Base-by-base conservation (phyloP, 768 basidiomycete genomes). In the Agaricus sinodeliciosus region DNA sequence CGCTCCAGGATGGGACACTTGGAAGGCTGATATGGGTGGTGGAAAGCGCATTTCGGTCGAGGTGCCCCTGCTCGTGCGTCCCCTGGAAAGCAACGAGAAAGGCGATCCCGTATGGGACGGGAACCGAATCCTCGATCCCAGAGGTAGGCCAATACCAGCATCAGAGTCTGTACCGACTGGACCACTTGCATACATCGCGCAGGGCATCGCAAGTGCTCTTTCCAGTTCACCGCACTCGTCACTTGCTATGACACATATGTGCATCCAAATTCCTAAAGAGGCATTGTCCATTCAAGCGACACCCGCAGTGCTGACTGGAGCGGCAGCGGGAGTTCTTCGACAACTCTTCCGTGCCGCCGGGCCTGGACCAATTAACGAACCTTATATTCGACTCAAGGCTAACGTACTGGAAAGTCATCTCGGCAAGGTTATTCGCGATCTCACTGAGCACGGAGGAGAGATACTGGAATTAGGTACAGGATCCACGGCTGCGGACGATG, bases 381-480 rank as follows among this genome's bases (percentile, higher is more conserved):
- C 92, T 9, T 93, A 80, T 58, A 75, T 90, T 22, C 69, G 70
- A 27, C 69, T 91, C 57, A 90, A 83, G 58, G 74, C 90, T 43
- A 79, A 78, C 13, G 80, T 90, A 6, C 72, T 73, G 22, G 84
- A 85, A 57, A 80, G 83, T 54, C 74, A 73, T 53, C 70, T 93
- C 2, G 90, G 91, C 19, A 87, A 82, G 60, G 81, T 88, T 18
- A 79, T 91, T 43, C 89, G 85, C 61, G 91, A 94, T 60, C 69
- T 94, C n/a, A 87, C 85, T 9, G 90, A 92, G 63, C 79, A 85
- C 55, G 81, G 82, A 1, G 90, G 87, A n/a, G 88, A 91, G 62
- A 71, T 94, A 9, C 66, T 82, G 19, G 85, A 90, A 58, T 76
- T 93, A 18, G 77, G 73, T 3, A 69, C 75, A 37, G 77, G 74